These are phyloP conservation scores for Sarocladium kiliense DNA, from an alignment of 2,329 filamentous ascomycete genomes.

Conservation along the genomic window DNA sequence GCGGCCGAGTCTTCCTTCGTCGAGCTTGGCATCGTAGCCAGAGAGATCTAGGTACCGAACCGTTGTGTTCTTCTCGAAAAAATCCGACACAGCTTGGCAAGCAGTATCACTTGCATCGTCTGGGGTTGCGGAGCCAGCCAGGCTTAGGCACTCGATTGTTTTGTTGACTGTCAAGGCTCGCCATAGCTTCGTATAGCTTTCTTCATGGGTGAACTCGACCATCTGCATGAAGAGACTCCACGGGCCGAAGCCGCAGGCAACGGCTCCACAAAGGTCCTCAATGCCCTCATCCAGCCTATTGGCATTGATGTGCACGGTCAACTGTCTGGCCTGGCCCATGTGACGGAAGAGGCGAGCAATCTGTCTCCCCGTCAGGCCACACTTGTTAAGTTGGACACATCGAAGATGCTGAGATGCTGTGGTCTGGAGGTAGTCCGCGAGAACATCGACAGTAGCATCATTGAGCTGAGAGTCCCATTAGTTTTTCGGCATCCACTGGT, in stretches of 20 bases:
- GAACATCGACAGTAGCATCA: constrained; percentile 38
- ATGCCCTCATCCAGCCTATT: constrained; percentile 50
- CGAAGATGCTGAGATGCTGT: constrained; percentile 35
- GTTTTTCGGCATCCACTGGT: not conserved
- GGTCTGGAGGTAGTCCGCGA: constrained; percentile 40
- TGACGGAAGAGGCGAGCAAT: constrained; percentile 45
- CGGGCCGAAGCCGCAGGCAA: constrained; percentile 42
- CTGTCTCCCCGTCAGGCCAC: constrained; percentile 44
- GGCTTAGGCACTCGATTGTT: constrained; percentile 45
- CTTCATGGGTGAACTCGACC: constrained; percentile 50
- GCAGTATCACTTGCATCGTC: constrained; percentile 40
- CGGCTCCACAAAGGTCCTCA: constrained; percentile 42
- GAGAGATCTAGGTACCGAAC: constrained; percentile 52
- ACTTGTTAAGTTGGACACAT: constrained; percentile 44
- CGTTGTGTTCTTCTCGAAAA: constrained; percentile 46
- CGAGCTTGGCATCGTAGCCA: constrained; percentile 51
- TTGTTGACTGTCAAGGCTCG: constrained; percentile 43
- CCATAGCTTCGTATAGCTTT: constrained; percentile 46
- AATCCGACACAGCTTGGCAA: constrained; percentile 40
- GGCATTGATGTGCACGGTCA: constrained; percentile 44
- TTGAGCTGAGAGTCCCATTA: constrained; percentile 33
- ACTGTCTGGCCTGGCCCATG: constrained; percentile 41
- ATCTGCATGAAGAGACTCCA: constrained; percentile 49
- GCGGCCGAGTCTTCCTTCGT: constrained; percentile 50
- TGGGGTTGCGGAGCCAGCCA: constrained; percentile 49